A percentile compares a stretch with the other conserved stretches of the same genome.
These are phyloP conservation scores for Pseudonectria buxi DNA, from an alignment of 2,329 filamentous ascomycete species.

Conservation along the genomic window DNA sequence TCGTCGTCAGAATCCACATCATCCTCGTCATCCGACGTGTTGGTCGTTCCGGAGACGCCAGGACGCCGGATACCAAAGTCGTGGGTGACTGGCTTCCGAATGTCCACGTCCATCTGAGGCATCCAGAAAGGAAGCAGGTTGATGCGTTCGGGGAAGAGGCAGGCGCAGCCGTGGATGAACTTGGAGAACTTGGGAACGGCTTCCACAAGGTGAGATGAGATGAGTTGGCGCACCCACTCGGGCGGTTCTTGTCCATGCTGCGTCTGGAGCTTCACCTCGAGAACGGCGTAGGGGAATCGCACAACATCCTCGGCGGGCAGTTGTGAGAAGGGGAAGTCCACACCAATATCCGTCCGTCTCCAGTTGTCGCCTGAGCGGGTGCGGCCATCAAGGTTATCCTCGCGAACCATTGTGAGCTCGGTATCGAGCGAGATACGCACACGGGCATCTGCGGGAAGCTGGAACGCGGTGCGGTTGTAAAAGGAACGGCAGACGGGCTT, in stretches of 20 bases:
- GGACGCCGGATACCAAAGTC: conserved; percentile 86
- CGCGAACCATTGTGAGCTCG: conserved; percentile 87
- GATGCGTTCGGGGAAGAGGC: conserved; percentile 79
- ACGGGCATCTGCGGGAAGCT: conserved; percentile 89
- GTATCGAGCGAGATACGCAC: conserved; percentile 97
- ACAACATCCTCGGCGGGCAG: conserved; percentile 78
- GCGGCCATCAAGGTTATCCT: conserved; percentile 86
- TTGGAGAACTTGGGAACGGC: conserved; percentile 99
- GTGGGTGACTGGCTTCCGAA: conserved; percentile 83
- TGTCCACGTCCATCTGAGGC: conserved; percentile 97
- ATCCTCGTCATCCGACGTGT: conserved; percentile 70
- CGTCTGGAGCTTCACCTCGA: conserved; percentile 97
- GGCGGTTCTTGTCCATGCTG: conserved; percentile 92
- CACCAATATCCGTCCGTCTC: conserved; percentile 94
- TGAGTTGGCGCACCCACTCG: conserved; percentile 92
- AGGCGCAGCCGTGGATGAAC: conserved; percentile 93
- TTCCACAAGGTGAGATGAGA: conserved; percentile 88
- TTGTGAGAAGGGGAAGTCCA: conserved; percentile 91
- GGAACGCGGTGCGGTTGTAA: conserved; percentile 97
- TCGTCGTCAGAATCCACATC: conserved; percentile 65
- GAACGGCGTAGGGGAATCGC: conserved; percentile 88
- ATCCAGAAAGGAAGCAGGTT: conserved; percentile 93
- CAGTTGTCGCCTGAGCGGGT: conserved; percentile 78
- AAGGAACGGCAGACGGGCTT: conserved; percentile 89
- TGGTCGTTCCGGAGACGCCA: conserved; percentile 66